Conservation (phyloP, 176 grass and related monocot genomes). For the Triticum timopheevii region DNA sequence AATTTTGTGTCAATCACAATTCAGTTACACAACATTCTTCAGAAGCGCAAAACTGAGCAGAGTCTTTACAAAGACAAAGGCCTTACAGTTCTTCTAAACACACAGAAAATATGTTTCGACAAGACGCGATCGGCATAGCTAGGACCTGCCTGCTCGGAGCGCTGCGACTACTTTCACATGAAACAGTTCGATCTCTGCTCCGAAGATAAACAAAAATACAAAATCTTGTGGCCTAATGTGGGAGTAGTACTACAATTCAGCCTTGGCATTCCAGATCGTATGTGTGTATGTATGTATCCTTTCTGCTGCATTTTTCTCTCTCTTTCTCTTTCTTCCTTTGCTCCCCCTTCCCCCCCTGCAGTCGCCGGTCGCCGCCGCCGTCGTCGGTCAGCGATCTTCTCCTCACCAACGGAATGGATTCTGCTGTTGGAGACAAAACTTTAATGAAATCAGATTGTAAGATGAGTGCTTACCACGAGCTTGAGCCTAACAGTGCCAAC, state of each 20-base stretch:
- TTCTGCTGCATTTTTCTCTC: neutral
- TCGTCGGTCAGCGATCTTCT: neutral
- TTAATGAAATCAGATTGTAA: conserved; percentile 31
- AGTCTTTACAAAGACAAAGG: neutral
- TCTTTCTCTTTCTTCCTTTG: neutral
- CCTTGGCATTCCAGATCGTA: neutral
- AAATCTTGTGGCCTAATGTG: neutral
- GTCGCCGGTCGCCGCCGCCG: neutral
- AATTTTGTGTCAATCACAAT: neutral
- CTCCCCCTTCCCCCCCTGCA: neutral
- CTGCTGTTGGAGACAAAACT: conserved; percentile 65
- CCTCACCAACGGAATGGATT: conserved; percentile 72
- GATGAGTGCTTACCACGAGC: neutral
- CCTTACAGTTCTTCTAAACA: neutral
- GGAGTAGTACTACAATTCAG: neutral
- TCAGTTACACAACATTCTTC: neutral
- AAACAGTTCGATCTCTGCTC: neutral
- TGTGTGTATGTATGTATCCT: too few species aligned
- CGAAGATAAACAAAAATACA: neutral
- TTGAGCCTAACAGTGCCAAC: neutral
- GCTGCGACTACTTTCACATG: neutral
- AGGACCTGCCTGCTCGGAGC: neutral
- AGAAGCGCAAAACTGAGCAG: neutral
- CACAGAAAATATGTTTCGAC: neutral
- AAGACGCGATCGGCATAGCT: neutral